Evolutionary conservation across 495 filamentous ascomycete species (phyloP).

Genomic region (Talaromyces wortmannii): DNA sequence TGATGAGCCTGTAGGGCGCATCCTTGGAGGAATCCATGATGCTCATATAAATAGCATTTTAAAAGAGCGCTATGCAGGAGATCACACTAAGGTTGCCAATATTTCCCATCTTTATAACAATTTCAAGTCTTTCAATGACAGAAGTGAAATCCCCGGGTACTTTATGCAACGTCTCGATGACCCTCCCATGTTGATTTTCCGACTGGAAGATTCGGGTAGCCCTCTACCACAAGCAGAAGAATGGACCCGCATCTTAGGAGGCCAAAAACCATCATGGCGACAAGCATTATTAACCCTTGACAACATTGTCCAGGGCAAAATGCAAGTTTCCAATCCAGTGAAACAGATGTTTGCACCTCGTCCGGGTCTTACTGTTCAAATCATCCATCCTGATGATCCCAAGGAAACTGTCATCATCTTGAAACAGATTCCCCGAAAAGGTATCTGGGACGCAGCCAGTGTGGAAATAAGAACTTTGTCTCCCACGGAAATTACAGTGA

Average conservation of each 20-base stretch:
- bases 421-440: conserved; percentile 55
- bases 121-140: background rate
- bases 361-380: conserved; percentile 80
- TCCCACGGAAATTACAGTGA: conserved; percentile 75
- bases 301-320: conserved; percentile 90
- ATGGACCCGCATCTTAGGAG: conserved; percentile 87
- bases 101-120: conserved; percentile 17
- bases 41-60: conserved; percentile 73
- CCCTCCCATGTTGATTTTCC: conserved; percentile 68
- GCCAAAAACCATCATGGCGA: conserved; percentile 78
- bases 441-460: conserved; percentile 65
- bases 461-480: conserved; percentile 66
- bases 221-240: conserved; percentile 70
- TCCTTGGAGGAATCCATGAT: conserved; percentile 82
- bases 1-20: conserved; percentile 90
- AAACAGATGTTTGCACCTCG: conserved; percentile 80
- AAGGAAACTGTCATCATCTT: conserved; percentile 73
- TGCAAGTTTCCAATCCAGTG: conserved; percentile 94
- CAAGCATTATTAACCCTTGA: conserved; percentile 91
- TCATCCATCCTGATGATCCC: conserved; percentile 67
- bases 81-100: conserved; percentile 59
- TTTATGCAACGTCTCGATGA: conserved; percentile 68
- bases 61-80: conserved; percentile 64
- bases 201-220: conserved; percentile 62
- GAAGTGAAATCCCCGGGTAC: conserved; percentile 23